These are phyloP conservation scores for Carex myosuroides DNA, from an alignment of 176 grass and related monocot species.

Conservation along the genomic window DNA sequence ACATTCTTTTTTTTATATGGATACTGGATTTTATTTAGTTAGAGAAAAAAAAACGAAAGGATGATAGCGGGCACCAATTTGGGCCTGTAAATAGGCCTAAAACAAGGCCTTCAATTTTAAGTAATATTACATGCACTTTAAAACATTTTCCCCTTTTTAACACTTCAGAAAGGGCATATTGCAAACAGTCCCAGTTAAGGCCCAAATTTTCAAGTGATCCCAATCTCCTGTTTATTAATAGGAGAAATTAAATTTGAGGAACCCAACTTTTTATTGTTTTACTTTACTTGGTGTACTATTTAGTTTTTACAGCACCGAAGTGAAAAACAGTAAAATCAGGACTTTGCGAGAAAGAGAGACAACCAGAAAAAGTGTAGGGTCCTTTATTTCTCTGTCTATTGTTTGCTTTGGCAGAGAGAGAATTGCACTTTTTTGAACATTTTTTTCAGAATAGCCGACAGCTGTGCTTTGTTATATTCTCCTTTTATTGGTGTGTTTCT, in stretches of 20 bases:
- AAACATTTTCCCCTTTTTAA: not conserved
- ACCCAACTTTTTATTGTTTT: not conserved
- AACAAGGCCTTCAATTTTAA: not conserved
- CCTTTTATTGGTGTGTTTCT: conserved; percentile 11
- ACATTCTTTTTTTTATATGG: too few relatives aligned
- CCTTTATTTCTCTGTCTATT: not conserved
- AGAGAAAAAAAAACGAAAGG: not conserved
- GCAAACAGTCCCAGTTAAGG: not conserved
- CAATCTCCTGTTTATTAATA: not conserved
- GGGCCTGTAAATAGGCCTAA: not conserved
- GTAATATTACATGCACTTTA: not conserved
- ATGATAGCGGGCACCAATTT: not conserved
- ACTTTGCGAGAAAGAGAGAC: not conserved
- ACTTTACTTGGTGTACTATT: not conserved
- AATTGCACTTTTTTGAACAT: not conserved
- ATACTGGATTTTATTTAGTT: too few relatives aligned
- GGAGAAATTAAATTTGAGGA: not conserved
- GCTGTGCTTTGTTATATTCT: conserved; percentile 2
- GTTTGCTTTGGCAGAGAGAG: conserved; percentile 3
- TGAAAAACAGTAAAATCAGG: not conserved
- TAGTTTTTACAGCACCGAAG: not conserved
- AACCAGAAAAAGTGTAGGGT: conserved; percentile 12
- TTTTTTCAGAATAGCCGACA: conserved; percentile 12
- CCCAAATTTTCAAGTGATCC: not conserved
- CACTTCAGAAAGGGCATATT: not conserved